Conservation (phyloP, 2,329 filamentous ascomycete species). For the Penicillium sp. region DNA sequence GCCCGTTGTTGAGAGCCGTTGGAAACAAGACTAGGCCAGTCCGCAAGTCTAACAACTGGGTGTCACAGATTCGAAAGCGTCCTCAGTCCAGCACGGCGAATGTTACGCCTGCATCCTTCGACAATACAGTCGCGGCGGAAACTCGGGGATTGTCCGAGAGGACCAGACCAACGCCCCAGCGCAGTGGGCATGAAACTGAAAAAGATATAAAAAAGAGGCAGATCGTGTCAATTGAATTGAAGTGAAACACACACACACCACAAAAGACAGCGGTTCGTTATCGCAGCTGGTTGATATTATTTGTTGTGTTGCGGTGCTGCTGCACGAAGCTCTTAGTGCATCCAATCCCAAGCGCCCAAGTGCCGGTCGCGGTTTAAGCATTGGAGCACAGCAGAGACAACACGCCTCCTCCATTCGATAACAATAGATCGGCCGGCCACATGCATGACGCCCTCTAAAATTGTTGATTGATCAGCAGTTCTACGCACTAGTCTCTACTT, state of each 20-base stretch:
- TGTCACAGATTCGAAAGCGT: neutral
- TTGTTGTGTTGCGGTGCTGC: neutral
- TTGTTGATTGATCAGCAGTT: slow-evolving; percentile 6
- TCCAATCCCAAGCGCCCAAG: slow-evolving; percentile 1
- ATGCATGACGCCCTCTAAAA: slow-evolving; percentile 1
- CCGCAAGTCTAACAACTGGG: neutral
- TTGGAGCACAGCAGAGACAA: neutral
- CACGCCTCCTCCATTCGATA: neutral
- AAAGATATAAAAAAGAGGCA: neutral
- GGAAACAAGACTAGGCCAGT: neutral
- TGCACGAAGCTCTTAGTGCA: slow-evolving; percentile 7
- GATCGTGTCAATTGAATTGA: neutral
- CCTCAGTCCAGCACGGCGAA: neutral
- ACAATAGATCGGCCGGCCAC: slow-evolving; percentile 4
- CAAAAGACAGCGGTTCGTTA: neutral
- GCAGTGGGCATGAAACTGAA: neutral
- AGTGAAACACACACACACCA: neutral
- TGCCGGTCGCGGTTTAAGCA: slow-evolving; percentile 1
- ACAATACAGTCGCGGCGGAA: neutral
- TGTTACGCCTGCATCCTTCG: neutral
- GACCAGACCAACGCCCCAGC: too few species aligned
- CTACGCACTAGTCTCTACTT: neutral
- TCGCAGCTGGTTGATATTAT: slow-evolving; percentile 1
- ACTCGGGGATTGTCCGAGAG: neutral
- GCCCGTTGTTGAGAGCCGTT: neutral